Base-by-base conservation (phyloP, 2,329 filamentous ascomycete species). In the Aspergillus phoenicis region DNA sequence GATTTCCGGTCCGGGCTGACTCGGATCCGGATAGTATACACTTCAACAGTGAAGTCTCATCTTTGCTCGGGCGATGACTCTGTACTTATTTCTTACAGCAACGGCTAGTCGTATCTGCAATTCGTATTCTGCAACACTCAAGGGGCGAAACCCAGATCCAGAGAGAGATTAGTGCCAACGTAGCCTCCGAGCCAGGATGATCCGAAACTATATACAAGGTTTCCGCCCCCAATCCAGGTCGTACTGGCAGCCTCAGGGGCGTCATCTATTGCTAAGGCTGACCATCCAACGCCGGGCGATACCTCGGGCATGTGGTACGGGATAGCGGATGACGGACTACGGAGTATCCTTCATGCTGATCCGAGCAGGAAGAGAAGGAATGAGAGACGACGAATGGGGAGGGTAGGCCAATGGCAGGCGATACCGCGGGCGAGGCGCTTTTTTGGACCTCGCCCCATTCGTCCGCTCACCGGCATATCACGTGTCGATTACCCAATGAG, bases 391-490 rank as follows among this genome's bases (percentile, higher is more conserved):
- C 17, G 20, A 24, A 22, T 11, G 41, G 41, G 15, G 13, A 24
- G 13, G 13, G 22, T 22, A 20, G 15, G 41, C 41, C 41, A 45
- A 24, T 45, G 41, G 20, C 41, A 45, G n/a, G 41, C 41, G 41
- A 45, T 45, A 45, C 41, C 41, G 41, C 41, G 41, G 41, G 41
- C 41, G 41, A 45, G 41, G 20, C 41, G 41, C 41, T 45, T 45
- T 45, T 45, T 45, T 45, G 41, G 20, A 6, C 20, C 45, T 26
- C 24, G 13, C 8, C 15, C 47, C 26, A 55, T 55, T 55, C 26
- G 26, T 53, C 22, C 15, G 20, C 58, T 70, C 67, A 71, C 68
- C 68, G 68, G 11, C 11, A 64, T 58, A 68, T 73, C 71, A 73
- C 71, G 71, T 73, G 47, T 4, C 70, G 13, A 4, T 45, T 22